Conservation (phyloP, 768 basidiomycete species). For the Collybia sordida region DNA sequence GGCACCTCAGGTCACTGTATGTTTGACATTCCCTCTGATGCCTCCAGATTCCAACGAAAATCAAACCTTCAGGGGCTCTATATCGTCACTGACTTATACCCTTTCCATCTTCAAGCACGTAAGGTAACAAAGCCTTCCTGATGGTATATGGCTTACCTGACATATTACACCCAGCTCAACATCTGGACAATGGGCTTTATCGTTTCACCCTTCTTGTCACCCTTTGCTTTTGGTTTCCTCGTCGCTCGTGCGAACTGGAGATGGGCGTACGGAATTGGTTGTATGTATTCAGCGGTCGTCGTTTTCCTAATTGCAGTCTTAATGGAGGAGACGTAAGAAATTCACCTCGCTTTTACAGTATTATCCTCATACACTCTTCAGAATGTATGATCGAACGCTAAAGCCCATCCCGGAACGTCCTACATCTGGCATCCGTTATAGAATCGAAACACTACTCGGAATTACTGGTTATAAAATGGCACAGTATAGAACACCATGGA, state of each 20-base stretch:
- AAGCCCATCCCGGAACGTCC: constrained; percentile 45
- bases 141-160: not conserved
- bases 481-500: constrained; percentile 54
- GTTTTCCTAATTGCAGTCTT: constrained; percentile 57
- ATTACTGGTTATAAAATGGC: constrained; percentile 60
- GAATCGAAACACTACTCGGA: constrained; percentile 61
- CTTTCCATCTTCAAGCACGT: constrained; percentile 58
- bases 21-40: too few relatives aligned
- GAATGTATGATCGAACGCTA: constrained; percentile 62
- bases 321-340: constrained; percentile 62
- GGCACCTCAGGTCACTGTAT: constrained; percentile 51
- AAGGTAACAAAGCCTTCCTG: constrained; percentile 29
- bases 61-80: constrained; percentile 40
- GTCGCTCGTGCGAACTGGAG: constrained; percentile 59
- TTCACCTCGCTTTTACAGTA: not conserved
- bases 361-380: constrained; percentile 19
- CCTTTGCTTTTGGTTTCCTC: constrained; percentile 68
- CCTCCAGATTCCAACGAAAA: too few relatives aligned
- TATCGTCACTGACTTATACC: constrained; percentile 53
- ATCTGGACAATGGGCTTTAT: constrained; percentile 77
- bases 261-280: constrained; percentile 69
- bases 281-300: constrained; percentile 55
- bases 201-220: constrained; percentile 62
- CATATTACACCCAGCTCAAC: constrained; percentile 45
- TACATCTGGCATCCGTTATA: constrained; percentile 42